Conservation (phyloP, 768 basidiomycete species). For the Leccinellum albellum region DNA sequence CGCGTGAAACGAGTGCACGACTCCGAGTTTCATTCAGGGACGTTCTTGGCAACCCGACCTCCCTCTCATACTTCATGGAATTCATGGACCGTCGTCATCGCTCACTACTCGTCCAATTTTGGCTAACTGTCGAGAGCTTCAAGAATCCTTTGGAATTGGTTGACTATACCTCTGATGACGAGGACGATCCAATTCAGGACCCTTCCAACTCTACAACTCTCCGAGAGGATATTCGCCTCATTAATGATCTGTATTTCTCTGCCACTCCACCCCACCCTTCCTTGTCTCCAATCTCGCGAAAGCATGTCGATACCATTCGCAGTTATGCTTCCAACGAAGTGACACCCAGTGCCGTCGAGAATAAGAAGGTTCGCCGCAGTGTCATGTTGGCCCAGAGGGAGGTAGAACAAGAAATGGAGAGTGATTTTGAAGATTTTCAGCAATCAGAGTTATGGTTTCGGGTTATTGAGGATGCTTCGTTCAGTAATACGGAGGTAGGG, state of each 20-base stretch:
- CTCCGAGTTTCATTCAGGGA: slow-evolving; percentile 65
- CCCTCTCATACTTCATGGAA: slow-evolving; percentile 95
- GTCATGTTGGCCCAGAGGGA: slow-evolving; percentile 84
- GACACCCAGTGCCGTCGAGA: slow-evolving; percentile 35
- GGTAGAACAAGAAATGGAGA: slow-evolving; percentile 85
- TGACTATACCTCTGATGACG: slow-evolving; percentile 57
- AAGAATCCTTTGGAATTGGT: slow-evolving; percentile 91
- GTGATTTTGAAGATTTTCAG: slow-evolving; percentile 87
- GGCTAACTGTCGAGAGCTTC: slow-evolving; percentile 96
- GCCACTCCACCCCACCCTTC: slow-evolving; percentile 52
- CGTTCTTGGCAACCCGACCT: slow-evolving; percentile 82
- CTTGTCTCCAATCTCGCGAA: slow-evolving; percentile 61
- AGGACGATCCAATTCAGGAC: slow-evolving; percentile 58
- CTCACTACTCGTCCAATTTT: slow-evolving; percentile 89
- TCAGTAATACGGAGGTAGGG: slow-evolving; percentile 15
- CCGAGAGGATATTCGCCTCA: slow-evolving; percentile 84
- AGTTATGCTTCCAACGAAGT: slow-evolving; percentile 55
- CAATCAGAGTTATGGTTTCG: slow-evolving; percentile 91
- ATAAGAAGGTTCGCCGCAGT: slow-evolving; percentile 64
- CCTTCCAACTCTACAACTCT: slow-evolving; percentile 56
- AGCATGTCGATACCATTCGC: slow-evolving; percentile 67
- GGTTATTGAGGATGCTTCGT: slow-evolving; percentile 67
- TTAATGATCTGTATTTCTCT: slow-evolving; percentile 85
- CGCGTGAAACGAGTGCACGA: slow-evolving; percentile 42
- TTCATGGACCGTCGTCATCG: slow-evolving; percentile 91